These are phyloP conservation scores for Saccharomycopsis javanensis DNA, from an alignment of 805 yeast species.

Conservation along the genomic window DNA sequence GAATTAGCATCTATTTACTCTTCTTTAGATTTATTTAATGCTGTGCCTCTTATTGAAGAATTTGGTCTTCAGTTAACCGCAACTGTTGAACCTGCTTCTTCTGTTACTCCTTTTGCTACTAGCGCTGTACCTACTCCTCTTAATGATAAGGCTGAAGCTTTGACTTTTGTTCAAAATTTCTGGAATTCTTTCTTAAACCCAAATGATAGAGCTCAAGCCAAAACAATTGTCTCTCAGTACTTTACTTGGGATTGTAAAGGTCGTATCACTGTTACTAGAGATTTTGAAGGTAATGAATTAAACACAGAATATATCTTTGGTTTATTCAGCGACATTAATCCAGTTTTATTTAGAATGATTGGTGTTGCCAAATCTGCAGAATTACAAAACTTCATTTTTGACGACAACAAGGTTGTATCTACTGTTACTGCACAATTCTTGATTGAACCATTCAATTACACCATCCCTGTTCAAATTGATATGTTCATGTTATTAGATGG, in stretches of 20 bases:
- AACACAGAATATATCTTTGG: slow-evolving; percentile 24
- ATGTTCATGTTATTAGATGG: slow-evolving; percentile 9
- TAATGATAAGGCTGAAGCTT: slow-evolving; percentile 3
- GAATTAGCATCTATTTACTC: neutral
- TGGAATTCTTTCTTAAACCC: slow-evolving; percentile 25
- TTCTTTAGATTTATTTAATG: neutral
- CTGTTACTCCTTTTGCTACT: neutral
- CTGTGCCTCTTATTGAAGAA: neutral
- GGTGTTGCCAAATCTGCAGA: slow-evolving; percentile 19
- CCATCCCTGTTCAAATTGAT: slow-evolving; percentile 21
- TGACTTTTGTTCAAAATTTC: slow-evolving; percentile 6
- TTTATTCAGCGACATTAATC: slow-evolving; percentile 17
- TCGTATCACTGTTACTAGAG: slow-evolving; percentile 22
- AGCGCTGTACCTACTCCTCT: neutral
- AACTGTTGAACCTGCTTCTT: neutral
- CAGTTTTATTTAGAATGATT: slow-evolving; percentile 16
- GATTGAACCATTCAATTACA: slow-evolving; percentile 14
- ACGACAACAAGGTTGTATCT: slow-evolving; percentile 17
- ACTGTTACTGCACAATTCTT: slow-evolving; percentile 17
- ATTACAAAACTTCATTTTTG: slow-evolving; percentile 16
- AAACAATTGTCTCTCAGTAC: slow-evolving; percentile 21
- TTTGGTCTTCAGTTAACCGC: neutral
- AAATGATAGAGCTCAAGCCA: slow-evolving; percentile 18
- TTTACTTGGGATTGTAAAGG: slow-evolving; percentile 21
- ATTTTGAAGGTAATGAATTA: slow-evolving; percentile 21